Evolutionary conservation across 2,329 filamentous ascomycete genomes (phyloP).

Genomic region (Aspergillus cejpii): DNA sequence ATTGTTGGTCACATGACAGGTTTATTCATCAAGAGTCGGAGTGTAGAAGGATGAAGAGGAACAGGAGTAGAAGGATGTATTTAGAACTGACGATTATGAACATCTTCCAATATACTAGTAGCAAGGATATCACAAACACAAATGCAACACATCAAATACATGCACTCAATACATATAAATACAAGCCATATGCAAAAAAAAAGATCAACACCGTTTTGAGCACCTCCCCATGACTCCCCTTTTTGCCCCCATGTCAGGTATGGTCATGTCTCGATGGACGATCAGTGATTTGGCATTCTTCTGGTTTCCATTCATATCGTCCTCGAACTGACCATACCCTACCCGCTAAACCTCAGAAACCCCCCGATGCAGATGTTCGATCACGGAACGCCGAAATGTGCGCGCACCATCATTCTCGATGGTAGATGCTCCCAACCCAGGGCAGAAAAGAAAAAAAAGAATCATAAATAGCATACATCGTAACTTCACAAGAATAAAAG

Average conservation of each 20-base stretch:
- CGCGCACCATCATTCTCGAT: background rate
- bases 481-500: background rate
- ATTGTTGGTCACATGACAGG: no score
- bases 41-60: no score
- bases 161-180: slow-evolving; percentile 12
- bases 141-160: slow-evolving; percentile 6
- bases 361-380: background rate
- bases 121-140: slow-evolving; percentile 1
- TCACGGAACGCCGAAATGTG: background rate
- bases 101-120: no score
- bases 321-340: background rate
- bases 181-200: slow-evolving; percentile 4
- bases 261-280: background rate
- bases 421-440: background rate
- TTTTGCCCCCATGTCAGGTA: background rate
- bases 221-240: background rate
- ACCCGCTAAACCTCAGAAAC: background rate
- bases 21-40: no score
- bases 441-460: background rate
- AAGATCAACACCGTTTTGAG: slow-evolving; percentile 1
- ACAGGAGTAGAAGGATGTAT: no score
- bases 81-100: no score
- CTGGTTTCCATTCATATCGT: background rate
- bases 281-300: background rate
- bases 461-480: background rate